Evolutionary conservation across 2,329 filamentous ascomycete species (phyloP).

Genomic region (Epichloe brachyelytri): DNA sequence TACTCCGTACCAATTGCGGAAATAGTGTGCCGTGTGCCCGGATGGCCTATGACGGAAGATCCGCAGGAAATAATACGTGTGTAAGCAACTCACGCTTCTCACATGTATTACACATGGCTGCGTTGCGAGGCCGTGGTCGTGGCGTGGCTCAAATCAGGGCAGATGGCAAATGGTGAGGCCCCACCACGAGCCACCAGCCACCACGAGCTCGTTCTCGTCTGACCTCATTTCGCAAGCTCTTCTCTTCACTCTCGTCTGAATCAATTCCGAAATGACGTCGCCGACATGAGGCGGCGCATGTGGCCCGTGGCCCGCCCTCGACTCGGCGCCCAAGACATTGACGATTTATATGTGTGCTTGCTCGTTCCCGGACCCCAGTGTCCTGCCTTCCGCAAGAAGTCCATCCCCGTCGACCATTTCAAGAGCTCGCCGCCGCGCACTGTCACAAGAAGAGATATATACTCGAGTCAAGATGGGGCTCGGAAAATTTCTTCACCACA

Average conservation of each 20-base stretch:
- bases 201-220: no score
- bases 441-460: background rate
- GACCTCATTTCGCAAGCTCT: no score
- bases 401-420: no score
- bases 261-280: background rate
- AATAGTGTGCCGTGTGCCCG: no score
- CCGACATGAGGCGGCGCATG: background rate
- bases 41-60: no score
- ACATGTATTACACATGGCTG: background rate
- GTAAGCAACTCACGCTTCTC: background rate
- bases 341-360: conserved; percentile 2
- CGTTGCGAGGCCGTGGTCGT: background rate
- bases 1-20: no score
- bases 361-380: background rate
- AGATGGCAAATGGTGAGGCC: background rate
- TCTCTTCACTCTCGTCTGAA: no score
- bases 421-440: no score
- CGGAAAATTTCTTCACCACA: conserved; percentile 39
- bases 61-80: no score
- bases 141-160: conserved; percentile 2
- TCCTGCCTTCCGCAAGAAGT: background rate
- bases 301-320: no score
- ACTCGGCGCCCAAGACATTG: no score
- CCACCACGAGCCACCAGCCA: no score
- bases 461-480: conserved; percentile 26